These are phyloP conservation scores for Hamigera avellanea DNA, from an alignment of 495 filamentous ascomycete species.

Conservation along the genomic window DNA sequence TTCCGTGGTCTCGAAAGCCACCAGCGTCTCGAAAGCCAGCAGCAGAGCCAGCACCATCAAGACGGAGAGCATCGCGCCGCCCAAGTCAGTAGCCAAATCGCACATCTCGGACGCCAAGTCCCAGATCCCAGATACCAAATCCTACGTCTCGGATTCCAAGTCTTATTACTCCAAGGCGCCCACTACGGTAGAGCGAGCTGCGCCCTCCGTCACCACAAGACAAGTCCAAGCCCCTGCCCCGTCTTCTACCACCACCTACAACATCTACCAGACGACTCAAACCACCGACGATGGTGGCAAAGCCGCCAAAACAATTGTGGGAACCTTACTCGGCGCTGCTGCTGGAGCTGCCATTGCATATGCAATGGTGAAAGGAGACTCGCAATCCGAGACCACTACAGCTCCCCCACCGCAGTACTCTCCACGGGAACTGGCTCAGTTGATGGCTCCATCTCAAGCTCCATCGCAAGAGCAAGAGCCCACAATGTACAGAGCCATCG, in stretches of 20 bases:
- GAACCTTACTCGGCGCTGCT: slow-evolving; percentile 65
- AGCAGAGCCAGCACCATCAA: slow-evolving; percentile 20
- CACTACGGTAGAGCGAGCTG: slow-evolving; percentile 14
- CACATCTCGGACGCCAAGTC: not conserved
- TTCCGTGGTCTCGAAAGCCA: slow-evolving; percentile 26
- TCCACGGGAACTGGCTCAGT: slow-evolving; percentile 16
- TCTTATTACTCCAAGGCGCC: slow-evolving; percentile 21
- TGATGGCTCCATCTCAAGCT: slow-evolving; percentile 13
- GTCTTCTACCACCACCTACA: slow-evolving; percentile 11
- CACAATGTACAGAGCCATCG: slow-evolving; percentile 24
- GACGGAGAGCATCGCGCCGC: slow-evolving; percentile 18
- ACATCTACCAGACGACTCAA: slow-evolving; percentile 9
- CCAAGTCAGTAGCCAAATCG: slow-evolving; percentile 9
- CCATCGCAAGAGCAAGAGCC: slow-evolving; percentile 14
- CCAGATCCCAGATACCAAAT: not conserved
- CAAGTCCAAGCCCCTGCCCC: slow-evolving; percentile 18
- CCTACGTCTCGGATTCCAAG: slow-evolving; percentile 6
- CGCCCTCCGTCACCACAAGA: slow-evolving; percentile 18
- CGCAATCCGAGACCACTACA: slow-evolving; percentile 8
- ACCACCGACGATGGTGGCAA: slow-evolving; percentile 25
- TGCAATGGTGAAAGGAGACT: slow-evolving; percentile 49
- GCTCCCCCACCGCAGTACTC: slow-evolving; percentile 16
- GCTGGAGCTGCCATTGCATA: slow-evolving; percentile 67
- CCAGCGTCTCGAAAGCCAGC: slow-evolving; percentile 22
- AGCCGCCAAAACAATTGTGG: slow-evolving; percentile 49